Evolutionary conservation across 129 eudicot species (phyloP).

Genomic region (Scalesia atractyloides): DNA sequence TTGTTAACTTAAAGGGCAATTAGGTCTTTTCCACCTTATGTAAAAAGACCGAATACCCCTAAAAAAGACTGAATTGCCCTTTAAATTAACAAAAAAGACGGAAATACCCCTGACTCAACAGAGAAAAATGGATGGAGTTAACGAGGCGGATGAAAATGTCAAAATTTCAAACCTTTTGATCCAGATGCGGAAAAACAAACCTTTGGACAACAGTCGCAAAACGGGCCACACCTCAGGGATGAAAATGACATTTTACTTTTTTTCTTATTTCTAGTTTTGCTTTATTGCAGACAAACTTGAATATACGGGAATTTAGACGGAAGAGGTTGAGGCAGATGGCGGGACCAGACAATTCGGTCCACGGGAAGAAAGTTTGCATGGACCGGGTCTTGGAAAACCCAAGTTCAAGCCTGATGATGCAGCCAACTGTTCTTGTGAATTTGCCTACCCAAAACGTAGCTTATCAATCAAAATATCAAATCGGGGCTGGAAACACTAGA

Average conservation of each 20-base stretch:
- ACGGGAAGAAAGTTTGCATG: conserved; percentile 67
- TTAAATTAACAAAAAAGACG: no score
- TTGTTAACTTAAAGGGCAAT: no score
- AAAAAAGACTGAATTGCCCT: no score
- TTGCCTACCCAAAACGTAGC: conserved; percentile 50
- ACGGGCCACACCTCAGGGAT: no score
- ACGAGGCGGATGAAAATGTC: no score
- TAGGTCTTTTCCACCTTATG: no score
- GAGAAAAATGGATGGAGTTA: no score
- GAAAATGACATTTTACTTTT: neutral
- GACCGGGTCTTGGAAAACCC: conserved; percentile 69
- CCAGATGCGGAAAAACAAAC: no score
- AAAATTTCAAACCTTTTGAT: no score
- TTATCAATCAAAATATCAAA: conserved; percentile 68
- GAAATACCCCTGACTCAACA: no score
- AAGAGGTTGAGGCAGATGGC: conserved; percentile 64
- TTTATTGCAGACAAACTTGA: conserved; percentile 62
- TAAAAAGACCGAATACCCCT: no score
- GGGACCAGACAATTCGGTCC: conserved; percentile 44
- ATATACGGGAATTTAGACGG: conserved; percentile 48
- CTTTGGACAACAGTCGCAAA: no score
- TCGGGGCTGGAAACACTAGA: conserved; percentile 59
- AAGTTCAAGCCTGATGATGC: conserved; percentile 43
- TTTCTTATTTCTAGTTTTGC: neutral
- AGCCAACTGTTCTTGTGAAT: conserved; percentile 56